A percentile compares a stretch with the other conserved stretches of the same genome.
These are phyloP conservation scores for Stropharia rugosoannulata DNA, from an alignment of 768 basidiomycete species.

Conservation along the genomic window DNA sequence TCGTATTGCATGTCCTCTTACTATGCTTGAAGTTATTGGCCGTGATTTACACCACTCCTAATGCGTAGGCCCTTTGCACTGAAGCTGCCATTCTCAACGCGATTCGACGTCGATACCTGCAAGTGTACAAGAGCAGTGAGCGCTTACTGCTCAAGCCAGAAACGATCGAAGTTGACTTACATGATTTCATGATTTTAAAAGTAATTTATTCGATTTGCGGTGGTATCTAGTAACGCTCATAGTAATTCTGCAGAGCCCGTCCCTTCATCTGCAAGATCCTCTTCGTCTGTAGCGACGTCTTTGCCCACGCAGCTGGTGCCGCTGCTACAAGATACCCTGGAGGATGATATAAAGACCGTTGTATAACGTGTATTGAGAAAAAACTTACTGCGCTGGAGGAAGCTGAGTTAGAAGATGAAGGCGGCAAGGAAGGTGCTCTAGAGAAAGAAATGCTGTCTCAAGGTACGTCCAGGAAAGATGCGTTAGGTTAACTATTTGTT, in stretches of 20 bases:
- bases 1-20: background rate
- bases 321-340: constrained; percentile 65
- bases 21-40: constrained; percentile 9
- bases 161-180: constrained; percentile 79
- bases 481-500: background rate
- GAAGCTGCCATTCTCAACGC: constrained; percentile 97
- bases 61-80: constrained; percentile 81
- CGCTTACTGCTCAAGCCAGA: constrained; percentile 82
- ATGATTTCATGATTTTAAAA: constrained; percentile 98
- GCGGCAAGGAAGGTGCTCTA: constrained; percentile 59
- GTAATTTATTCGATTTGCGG: constrained; percentile 44
- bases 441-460: constrained; percentile 88
- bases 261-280: constrained; percentile 91
- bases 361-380: constrained; percentile 72
- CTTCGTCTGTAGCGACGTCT: constrained; percentile 81
- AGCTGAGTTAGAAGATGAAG: constrained; percentile 94
- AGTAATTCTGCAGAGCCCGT: constrained; percentile 64
- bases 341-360: constrained; percentile 66
- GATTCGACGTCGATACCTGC: constrained; percentile 93
- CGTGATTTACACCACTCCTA: no score
- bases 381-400: constrained; percentile 87
- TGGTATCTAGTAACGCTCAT: background rate
- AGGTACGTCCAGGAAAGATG: constrained; percentile 44
- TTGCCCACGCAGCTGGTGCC: constrained; percentile 85
- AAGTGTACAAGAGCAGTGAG: constrained; percentile 92